phyloP scores from a whole-genome alignment of 176 grass and related monocot species.

The Eleusine coracana region DNA sequence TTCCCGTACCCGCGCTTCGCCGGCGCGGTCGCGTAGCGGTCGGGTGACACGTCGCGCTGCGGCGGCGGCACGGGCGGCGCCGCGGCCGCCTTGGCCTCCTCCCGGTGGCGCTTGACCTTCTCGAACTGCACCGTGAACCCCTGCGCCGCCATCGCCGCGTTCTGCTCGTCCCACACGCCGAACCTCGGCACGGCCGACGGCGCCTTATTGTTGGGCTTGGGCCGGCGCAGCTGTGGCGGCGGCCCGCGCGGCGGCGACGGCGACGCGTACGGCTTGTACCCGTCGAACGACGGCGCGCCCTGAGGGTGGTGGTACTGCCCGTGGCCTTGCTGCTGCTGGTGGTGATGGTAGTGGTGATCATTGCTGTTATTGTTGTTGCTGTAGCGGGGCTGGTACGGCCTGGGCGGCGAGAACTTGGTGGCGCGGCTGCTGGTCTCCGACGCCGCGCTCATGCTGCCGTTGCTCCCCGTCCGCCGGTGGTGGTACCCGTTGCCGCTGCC shows the following conservation, averaged over 20 bases:
- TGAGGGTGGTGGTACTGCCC: background rate
- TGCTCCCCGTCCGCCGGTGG: constrained; percentile 47
- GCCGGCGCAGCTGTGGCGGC: background rate
- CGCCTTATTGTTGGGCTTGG: constrained; percentile 18
- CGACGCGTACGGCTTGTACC: background rate
- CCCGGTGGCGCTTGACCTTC: constrained; percentile 68
- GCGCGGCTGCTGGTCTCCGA: constrained; percentile 51
- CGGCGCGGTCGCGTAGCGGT: background rate
- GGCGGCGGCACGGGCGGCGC: constrained; percentile 32
- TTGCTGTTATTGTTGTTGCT: background rate
- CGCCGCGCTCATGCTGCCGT: constrained; percentile 36
- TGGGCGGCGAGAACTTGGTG: constrained; percentile 61
- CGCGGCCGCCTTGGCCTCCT: constrained; percentile 44
- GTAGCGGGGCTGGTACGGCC: constrained; percentile 54
- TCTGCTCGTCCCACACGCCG: constrained; percentile 74
- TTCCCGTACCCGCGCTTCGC: background rate
- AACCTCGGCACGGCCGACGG: constrained; percentile 60
- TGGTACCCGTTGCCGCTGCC: constrained; percentile 12
- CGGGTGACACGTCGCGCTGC: constrained; percentile 22
- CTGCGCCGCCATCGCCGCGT: constrained; percentile 50
- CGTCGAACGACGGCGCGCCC: background rate
- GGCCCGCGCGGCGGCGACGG: constrained; percentile 33
- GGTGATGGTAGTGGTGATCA: background rate
- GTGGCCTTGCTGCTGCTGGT: background rate
- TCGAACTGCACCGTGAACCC: constrained; percentile 88